Conservation (phyloP, 208 protist genomes). For the Leishmania major region DNA sequence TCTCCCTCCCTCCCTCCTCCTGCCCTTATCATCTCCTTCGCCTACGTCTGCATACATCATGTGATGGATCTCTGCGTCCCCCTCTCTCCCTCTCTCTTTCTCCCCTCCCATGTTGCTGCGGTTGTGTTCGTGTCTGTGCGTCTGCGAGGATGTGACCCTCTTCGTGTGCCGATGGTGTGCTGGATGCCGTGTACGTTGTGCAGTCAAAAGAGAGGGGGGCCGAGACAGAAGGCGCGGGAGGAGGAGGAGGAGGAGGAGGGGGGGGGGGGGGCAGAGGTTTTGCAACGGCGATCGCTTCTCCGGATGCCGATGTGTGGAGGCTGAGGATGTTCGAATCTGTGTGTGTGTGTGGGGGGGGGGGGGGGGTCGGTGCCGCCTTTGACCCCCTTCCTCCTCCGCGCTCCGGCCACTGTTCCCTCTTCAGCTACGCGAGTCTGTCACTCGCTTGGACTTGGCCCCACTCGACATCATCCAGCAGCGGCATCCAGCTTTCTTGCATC, state of each 20-base stretch:
- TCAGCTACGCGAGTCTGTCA: too few species aligned
- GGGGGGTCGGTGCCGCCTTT: background rate
- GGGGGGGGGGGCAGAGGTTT: too few species aligned
- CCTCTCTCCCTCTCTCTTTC: background rate
- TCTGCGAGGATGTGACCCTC: background rate
- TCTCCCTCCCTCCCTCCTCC: background rate
- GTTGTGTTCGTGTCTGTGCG: conserved; percentile 13
- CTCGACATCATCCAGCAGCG: too few species aligned
- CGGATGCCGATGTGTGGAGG: background rate
- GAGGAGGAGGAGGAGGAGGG: too few species aligned
- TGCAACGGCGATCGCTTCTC: background rate
- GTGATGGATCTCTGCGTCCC: background rate
- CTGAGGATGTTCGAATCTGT: background rate
- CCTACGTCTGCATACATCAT: background rate
- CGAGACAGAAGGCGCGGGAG: too few species aligned
- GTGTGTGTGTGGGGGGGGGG: background rate
- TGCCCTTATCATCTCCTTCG: background rate
- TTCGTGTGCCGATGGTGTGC: background rate
- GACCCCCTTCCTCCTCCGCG: too few species aligned
- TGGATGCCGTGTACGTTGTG: too few species aligned
- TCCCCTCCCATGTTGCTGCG: background rate
- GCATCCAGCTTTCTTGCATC: too few species aligned
- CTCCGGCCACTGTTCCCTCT: too few species aligned
- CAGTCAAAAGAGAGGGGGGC: too few species aligned
- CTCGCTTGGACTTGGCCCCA: too few species aligned